These are phyloP conservation scores for Microdochium trichocladiopsis DNA, from an alignment of 2,329 filamentous ascomycete genomes.

Conservation along the genomic window DNA sequence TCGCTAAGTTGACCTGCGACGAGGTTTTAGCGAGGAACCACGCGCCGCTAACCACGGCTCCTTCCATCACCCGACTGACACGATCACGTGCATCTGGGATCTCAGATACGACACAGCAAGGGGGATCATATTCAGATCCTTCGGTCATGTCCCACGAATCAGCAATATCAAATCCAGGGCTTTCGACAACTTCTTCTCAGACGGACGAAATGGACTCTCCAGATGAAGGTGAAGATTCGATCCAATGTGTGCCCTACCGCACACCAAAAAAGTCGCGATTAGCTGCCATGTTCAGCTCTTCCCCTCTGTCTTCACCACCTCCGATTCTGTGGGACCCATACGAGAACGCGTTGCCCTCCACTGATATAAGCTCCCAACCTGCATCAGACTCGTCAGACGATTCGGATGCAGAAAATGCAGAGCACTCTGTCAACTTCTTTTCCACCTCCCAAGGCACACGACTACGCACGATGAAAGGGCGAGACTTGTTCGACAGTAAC, in stretches of 20 bases:
- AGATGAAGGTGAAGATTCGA: background rate
- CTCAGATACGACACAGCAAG: conserved; percentile 11
- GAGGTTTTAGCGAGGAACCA: background rate
- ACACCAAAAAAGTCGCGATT: conserved; percentile 13
- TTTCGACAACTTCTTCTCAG: conserved; percentile 15
- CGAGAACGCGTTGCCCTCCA: conserved; percentile 23
- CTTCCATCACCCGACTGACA: conserved; percentile 8
- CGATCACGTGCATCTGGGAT: conserved; percentile 11
- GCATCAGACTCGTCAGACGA: conserved; percentile 19
- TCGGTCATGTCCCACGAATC: conserved; percentile 16
- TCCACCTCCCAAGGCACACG: conserved; percentile 29
- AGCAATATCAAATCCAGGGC: conserved; percentile 12
- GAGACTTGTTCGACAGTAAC: conserved; percentile 63
- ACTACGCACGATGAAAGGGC: conserved; percentile 59
- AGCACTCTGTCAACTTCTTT: conserved; percentile 29
- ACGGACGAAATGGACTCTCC: conserved; percentile 9
- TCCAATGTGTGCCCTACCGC: conserved; percentile 5
- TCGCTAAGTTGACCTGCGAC: background rate
- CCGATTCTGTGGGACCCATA: conserved; percentile 45
- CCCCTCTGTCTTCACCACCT: conserved; percentile 51
- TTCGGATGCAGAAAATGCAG: conserved; percentile 37
- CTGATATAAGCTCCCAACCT: conserved; percentile 30
- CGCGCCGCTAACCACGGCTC: no score
- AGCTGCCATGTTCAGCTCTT: conserved; percentile 32
- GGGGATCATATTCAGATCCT: conserved; percentile 12